Conservation (phyloP, 1,284 basidiomycete species). For the Fomes fomentarius region DNA sequence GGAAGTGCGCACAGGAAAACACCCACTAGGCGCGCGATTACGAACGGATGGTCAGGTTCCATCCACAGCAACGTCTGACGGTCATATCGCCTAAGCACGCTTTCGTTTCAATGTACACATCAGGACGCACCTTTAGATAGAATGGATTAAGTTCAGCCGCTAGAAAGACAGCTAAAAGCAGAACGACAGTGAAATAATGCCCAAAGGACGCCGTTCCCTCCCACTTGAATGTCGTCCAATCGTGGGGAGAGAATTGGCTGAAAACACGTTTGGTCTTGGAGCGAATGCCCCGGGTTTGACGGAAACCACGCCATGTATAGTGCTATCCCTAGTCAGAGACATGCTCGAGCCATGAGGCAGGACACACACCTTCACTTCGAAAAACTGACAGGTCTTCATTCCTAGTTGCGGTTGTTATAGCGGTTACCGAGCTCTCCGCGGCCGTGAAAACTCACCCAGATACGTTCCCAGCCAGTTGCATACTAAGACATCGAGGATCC, state of each 20-base stretch:
- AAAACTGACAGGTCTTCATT: slow-evolving; percentile 84
- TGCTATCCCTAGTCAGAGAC: slow-evolving; percentile 47
- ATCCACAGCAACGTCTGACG: slow-evolving; percentile 77
- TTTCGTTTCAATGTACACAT: slow-evolving; percentile 8
- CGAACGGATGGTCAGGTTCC: slow-evolving; percentile 84
- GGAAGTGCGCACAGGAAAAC: slow-evolving; percentile 84
- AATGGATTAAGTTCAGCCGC: slow-evolving; percentile 84
- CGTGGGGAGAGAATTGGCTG: slow-evolving; percentile 82
- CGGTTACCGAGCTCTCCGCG: slow-evolving; percentile 14
- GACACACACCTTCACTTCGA: slow-evolving; percentile 75
- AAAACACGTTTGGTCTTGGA: slow-evolving; percentile 78
- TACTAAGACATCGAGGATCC: slow-evolving; percentile 81
- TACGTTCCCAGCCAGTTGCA: slow-evolving; percentile 89
- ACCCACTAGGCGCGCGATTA: slow-evolving; percentile 72
- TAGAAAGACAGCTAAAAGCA: slow-evolving; percentile 78
- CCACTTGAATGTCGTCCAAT: slow-evolving; percentile 88
- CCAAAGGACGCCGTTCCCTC: slow-evolving; percentile 77
- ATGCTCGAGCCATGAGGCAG: background rate
- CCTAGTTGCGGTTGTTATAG: slow-evolving; percentile 45
- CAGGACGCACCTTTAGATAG: slow-evolving; percentile 68
- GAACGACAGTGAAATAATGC: slow-evolving; percentile 75
- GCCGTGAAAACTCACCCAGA: slow-evolving; percentile 52
- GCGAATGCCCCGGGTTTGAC: slow-evolving; percentile 72
- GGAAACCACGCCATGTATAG: slow-evolving; percentile 83
- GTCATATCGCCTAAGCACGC: background rate